These are phyloP conservation scores for Penicillium sp. DNA, from an alignment of 2,329 filamentous ascomycete species.

Conservation along the genomic window DNA sequence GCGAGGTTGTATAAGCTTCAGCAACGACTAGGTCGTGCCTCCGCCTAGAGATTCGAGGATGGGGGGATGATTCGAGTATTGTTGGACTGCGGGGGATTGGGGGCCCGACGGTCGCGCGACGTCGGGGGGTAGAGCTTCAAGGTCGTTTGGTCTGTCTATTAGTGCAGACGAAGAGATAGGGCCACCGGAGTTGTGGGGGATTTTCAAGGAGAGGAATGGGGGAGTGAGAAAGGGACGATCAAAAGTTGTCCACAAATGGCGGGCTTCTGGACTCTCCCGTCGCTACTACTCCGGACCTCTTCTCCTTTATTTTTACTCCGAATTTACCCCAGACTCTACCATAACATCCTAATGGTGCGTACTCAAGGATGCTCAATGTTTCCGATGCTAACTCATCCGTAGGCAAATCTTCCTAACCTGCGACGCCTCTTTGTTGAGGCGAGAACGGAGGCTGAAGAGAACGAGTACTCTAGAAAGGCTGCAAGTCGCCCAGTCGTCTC, in stretches of 20 bases:
- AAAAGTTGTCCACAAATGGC: slow-evolving; percentile 37
- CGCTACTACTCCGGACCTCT: slow-evolving; percentile 8
- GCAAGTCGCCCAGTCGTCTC: slow-evolving; percentile 54
- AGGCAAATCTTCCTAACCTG: slow-evolving; percentile 76
- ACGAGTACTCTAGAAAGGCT: slow-evolving; percentile 88
- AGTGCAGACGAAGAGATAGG: slow-evolving; percentile 5
- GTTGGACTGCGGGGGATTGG: slow-evolving; percentile 36
- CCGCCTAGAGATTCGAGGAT: slow-evolving; percentile 25
- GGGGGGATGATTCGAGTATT: slow-evolving; percentile 16
- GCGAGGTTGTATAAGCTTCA: slow-evolving; percentile 30
- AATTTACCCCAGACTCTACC: slow-evolving; percentile 1
- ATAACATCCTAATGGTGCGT: slow-evolving; percentile 20
- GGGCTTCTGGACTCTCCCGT: slow-evolving; percentile 25
- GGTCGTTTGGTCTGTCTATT: slow-evolving; percentile 12
- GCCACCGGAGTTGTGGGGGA: slow-evolving; percentile 10
- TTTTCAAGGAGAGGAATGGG: slow-evolving; percentile 8
- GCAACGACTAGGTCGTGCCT: slow-evolving; percentile 40
- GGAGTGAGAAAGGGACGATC: slow-evolving; percentile 26
- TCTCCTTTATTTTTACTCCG: neutral
- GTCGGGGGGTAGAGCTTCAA: slow-evolving; percentile 9
- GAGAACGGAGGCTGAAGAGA: slow-evolving; percentile 88
- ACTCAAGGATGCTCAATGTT: neutral
- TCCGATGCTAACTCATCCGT: slow-evolving; percentile 12
- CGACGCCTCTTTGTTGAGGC: slow-evolving; percentile 94
- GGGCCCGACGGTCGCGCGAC: slow-evolving; percentile 33